These are phyloP conservation scores for Pythium rishiriense DNA, from an alignment of 352 stramenopile genomes.

Conservation along the genomic window DNA sequence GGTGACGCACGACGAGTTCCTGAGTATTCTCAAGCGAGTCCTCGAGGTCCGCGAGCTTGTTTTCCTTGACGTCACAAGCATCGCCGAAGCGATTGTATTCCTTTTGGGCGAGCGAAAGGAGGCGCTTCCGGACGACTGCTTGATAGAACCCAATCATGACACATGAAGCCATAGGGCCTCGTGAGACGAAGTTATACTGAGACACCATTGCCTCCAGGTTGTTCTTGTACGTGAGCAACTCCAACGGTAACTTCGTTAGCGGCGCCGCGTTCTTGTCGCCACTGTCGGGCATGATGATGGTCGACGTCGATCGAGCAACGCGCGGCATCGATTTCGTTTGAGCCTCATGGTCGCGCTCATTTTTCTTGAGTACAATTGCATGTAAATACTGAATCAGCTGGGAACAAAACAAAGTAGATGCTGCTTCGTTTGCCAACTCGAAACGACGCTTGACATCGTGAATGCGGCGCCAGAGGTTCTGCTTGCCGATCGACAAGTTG, in stretches of 20 bases:
- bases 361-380: constrained; percentile 68
- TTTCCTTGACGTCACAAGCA: constrained; percentile 50
- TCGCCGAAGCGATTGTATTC: constrained; percentile 64
- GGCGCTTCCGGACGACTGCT: constrained; percentile 45
- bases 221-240: constrained; percentile 77
- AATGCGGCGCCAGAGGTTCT: constrained; percentile 54
- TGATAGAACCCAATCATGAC: constrained; percentile 66
- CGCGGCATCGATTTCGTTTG: constrained; percentile 48
- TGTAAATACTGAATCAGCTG: constrained; percentile 71
- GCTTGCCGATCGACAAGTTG: constrained; percentile 59
- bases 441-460: constrained; percentile 49
- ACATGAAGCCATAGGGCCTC: constrained; percentile 46
- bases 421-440: constrained; percentile 59
- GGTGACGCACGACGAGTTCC: constrained; percentile 44
- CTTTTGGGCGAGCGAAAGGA: constrained; percentile 45
- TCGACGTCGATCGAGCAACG: constrained; percentile 49
- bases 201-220: constrained; percentile 79
- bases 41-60: constrained; percentile 50
- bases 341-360: constrained; percentile 54
- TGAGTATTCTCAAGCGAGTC: constrained; percentile 50
- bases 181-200: constrained; percentile 75
- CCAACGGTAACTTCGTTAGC: constrained; percentile 54
- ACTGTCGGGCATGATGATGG: constrained; percentile 44
- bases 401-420: constrained; percentile 64
- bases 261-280: constrained; percentile 29